Conservation (phyloP, 164 flowering plant species). For the Paratinospora sagittata region DNA sequence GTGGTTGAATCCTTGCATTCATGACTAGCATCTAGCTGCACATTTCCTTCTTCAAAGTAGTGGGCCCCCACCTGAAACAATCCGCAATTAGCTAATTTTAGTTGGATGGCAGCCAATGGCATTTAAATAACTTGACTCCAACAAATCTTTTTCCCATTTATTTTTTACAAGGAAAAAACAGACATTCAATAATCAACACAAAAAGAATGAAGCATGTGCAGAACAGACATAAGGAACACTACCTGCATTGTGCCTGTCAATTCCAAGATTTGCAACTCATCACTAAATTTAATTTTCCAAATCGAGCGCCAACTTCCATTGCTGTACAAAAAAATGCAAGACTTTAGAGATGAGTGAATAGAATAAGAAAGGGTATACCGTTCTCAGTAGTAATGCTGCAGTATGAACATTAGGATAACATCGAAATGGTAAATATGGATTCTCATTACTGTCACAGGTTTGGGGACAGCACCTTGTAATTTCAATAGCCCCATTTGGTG, state of each 20-base stretch:
- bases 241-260: conserved; percentile 81
- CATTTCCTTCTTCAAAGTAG: conserved; percentile 98
- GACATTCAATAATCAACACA: background rate
- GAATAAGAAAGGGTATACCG: background rate
- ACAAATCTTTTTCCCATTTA: too few relatives aligned
- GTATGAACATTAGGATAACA: background rate
- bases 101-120: background rate
- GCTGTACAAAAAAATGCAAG: conserved; percentile 31
- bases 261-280: conserved; percentile 67
- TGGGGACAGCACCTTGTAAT: background rate
- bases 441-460: too few relatives aligned
- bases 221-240: conserved; percentile 2
- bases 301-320: conserved; percentile 94
- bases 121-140: too few relatives aligned
- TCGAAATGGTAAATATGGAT: too few relatives aligned
- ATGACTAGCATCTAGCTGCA: conserved; percentile 83
- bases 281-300: conserved; percentile 81
- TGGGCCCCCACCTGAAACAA: conserved; percentile 85
- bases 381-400: background rate
- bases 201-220: background rate
- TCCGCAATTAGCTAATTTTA: conserved; percentile 4
- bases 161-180: background rate
- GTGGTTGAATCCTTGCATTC: conserved; percentile 81
- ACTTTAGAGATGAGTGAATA: background rate
- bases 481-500: too few relatives aligned